Evolutionary conservation across 2,329 filamentous ascomycete species (phyloP), one percentile per base, ranked within the genome.

Genomic region (Ophiognomonia clavigignenti-juglandacearum): DNA sequence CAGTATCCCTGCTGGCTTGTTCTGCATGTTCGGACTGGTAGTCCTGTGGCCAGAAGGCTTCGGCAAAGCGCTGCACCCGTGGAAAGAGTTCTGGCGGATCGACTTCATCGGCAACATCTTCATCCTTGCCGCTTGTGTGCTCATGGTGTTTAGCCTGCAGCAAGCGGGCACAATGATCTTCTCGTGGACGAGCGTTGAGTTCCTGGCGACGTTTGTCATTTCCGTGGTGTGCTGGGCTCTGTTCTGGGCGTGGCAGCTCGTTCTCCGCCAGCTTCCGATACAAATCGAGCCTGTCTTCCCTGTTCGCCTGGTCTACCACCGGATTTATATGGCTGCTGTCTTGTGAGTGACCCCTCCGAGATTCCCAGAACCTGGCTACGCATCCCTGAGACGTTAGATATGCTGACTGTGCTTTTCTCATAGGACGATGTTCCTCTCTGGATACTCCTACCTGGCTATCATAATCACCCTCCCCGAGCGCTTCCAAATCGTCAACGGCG

Each of bases 391-490:
- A 35, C 31, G 11, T 16, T 43, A 24, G 6, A 24, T 29, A 16
- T 8, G 5, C 19, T 20, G 5, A 20, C 1, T 4, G 16, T 7
- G 24, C 23, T n/a, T 31, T 26, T 31, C 26, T 48, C 10, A 14
- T 42, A 80, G 76, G 14, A 71, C 75, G 22, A 81, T 78, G 3
- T 62, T 82, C 14, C 65, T 82, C 16, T 74, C 74, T 0, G 79
- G 79, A 2, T 80, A 77, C 43, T 67, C 74, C 0, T 82, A 81
- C 51, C 73, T 83, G 19, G 66, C 75, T 4, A 67, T 81, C n/a
- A 72, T 78, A 11, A 73, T 82, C 47, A 70, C 74, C 26, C 69
- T 84, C 4, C 80, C 80, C 1, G 76, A 83, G 53, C 66, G 78
- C 6, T 78, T 82, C 41, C 79, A 83, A 51, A 74, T 83, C 31